These are phyloP conservation scores for Metschnikowia colocasiae DNA, from an alignment of 805 yeast genomes.

Conservation along the genomic window DNA sequence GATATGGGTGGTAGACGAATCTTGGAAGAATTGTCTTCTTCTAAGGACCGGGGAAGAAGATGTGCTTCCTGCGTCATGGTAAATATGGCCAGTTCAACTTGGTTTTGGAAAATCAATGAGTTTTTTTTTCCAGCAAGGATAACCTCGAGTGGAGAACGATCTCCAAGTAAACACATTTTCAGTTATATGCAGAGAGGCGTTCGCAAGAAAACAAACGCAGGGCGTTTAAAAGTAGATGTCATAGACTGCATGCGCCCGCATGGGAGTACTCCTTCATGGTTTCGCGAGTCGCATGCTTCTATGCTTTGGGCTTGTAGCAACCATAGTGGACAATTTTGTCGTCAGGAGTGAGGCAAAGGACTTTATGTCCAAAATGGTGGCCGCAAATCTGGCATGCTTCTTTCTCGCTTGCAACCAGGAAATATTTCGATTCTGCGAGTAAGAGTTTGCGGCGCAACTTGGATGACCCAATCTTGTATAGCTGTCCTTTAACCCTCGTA, in stretches of 20 bases:
- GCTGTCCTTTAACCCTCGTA: conserved; percentile 41
- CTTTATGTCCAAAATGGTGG: conserved; percentile 51
- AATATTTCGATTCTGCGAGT: conserved; percentile 32
- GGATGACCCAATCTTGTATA: conserved; percentile 52
- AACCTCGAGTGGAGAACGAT: conserved; percentile 4
- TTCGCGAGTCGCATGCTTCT: background rate
- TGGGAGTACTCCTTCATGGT: background rate
- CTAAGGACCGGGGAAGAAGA: background rate
- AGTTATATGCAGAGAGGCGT: conserved; percentile 6
- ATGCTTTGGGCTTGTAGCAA: conserved; percentile 30
- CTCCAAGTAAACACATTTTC: conserved; percentile 4
- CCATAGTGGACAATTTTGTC: conserved; percentile 54
- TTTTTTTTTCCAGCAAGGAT: conserved; percentile 2
- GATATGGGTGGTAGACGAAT: conserved; percentile 28
- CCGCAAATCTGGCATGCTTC: conserved; percentile 58
- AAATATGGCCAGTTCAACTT: background rate
- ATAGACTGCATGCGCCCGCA: background rate
- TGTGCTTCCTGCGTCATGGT: background rate
- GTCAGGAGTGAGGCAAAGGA: conserved; percentile 47
- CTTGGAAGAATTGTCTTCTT: background rate
- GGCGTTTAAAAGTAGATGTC: conserved; percentile 4
- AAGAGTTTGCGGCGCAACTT: conserved; percentile 44
- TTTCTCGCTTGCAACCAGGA: conserved; percentile 35
- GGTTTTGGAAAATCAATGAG: background rate
- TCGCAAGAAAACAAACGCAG: conserved; percentile 5